Conservation (phyloP, 1,284 basidiomycete genomes). For the Lignosus rhinocerotis region DNA sequence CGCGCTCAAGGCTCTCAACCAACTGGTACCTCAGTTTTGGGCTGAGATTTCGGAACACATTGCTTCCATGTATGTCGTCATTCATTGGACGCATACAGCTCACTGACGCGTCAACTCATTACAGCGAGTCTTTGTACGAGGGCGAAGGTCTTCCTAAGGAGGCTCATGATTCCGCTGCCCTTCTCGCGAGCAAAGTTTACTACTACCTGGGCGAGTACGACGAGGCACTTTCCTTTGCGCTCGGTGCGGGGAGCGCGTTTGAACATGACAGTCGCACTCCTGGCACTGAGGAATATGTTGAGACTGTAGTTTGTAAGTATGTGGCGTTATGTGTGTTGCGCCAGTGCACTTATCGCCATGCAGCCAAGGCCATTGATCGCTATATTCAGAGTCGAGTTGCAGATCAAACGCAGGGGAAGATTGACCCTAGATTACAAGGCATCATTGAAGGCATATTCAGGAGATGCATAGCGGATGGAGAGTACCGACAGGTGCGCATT, state of each 20-base stretch:
- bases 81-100: slow-evolving; percentile 2
- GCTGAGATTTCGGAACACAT: slow-evolving; percentile 96
- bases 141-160: slow-evolving; percentile 70
- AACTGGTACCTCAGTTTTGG: slow-evolving; percentile 92
- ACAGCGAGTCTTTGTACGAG: slow-evolving; percentile 89
- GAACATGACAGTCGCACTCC: slow-evolving; percentile 65
- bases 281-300: slow-evolving; percentile 83
- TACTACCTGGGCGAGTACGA: slow-evolving; percentile 94
- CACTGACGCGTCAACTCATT: slow-evolving; percentile 21
- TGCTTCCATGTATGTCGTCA: slow-evolving; percentile 72
- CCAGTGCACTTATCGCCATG: not conserved
- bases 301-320: slow-evolving; percentile 88
- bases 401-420: slow-evolving; percentile 52
- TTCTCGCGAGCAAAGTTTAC: slow-evolving; percentile 94
- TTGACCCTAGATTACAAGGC: slow-evolving; percentile 75
- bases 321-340: not conserved
- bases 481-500: slow-evolving; percentile 80
- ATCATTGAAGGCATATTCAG: slow-evolving; percentile 89
- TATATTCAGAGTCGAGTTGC: slow-evolving; percentile 71
- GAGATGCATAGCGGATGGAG: slow-evolving; percentile 82
- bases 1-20: slow-evolving; percentile 81
- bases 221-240: slow-evolving; percentile 90
- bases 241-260: slow-evolving; percentile 87
- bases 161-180: slow-evolving; percentile 78
- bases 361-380: slow-evolving; percentile 92